Conservation (phyloP, 2,329 filamentous ascomycete species). For the Colletotrichum acutatum region DNA sequence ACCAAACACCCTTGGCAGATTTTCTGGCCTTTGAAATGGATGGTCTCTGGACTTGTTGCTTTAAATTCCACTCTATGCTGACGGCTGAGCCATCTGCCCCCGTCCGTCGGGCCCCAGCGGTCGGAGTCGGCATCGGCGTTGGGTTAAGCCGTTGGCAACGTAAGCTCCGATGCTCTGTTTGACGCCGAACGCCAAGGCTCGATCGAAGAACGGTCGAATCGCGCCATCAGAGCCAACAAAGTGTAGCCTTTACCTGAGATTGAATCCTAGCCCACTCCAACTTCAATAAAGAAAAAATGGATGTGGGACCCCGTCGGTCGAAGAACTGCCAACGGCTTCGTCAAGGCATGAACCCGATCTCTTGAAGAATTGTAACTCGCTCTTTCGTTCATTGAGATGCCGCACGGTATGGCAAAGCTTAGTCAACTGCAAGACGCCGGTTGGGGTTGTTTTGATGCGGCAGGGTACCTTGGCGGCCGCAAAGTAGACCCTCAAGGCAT, state of each 20-base stretch:
- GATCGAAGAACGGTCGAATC: not conserved
- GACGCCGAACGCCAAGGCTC: not conserved
- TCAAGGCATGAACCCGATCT: not conserved
- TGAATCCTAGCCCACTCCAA: not conserved
- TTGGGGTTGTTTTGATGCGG: not conserved
- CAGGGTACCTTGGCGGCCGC: not conserved
- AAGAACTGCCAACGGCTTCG: not conserved
- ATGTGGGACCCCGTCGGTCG: not conserved
- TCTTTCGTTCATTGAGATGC: not conserved
- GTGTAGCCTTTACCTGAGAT: not conserved
- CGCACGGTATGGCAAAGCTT: not conserved
- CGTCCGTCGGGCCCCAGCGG: no score
- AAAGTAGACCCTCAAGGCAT: not conserved
- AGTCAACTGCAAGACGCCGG: not conserved
- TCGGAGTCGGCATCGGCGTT: constrained; percentile 1
- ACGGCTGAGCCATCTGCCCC: not conserved
- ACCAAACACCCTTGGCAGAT: not conserved
- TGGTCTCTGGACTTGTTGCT: not conserved
- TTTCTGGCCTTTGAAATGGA: not conserved
- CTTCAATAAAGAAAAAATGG: not conserved
- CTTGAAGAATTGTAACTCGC: not conserved
- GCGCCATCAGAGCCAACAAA: not conserved
- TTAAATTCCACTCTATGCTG: not conserved
- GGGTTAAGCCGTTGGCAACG: not conserved
- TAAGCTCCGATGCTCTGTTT: not conserved